phyloP scores from a whole-genome alignment of 495 filamentous ascomycete genomes.

The Penicillium canescens region DNA sequence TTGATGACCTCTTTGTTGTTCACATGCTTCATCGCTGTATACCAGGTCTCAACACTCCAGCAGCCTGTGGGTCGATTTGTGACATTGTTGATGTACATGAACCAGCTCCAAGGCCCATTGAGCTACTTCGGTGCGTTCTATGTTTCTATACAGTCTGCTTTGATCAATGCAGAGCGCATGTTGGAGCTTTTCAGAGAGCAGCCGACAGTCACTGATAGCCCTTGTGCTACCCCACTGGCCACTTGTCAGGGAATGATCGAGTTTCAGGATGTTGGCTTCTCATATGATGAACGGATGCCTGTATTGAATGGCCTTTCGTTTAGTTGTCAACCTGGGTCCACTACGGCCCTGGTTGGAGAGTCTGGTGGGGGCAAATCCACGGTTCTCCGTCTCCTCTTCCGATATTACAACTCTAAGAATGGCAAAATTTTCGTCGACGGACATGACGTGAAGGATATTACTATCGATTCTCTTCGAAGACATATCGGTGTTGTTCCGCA shows the following conservation, averaged over 20 bases:
- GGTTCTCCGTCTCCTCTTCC: constrained; percentile 80
- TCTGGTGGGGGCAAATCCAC: constrained; percentile 87
- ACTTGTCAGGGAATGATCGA: constrained; percentile 66
- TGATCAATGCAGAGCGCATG: constrained; percentile 86
- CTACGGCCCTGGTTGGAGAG: constrained; percentile 83
- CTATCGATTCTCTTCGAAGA: constrained; percentile 74
- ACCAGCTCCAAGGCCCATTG: constrained; percentile 74
- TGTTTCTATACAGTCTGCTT: constrained; percentile 76
- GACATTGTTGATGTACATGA: constrained; percentile 70
- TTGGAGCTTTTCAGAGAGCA: constrained; percentile 81
- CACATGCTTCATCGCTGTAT: constrained; percentile 71
- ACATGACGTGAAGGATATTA: constrained; percentile 69
- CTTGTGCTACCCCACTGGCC: constrained; percentile 44
- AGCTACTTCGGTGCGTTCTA: constrained; percentile 90
- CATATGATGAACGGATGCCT: constrained; percentile 72
- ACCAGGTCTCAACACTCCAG: constrained; percentile 67
- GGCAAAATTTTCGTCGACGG: constrained; percentile 77
- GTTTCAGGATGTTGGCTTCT: constrained; percentile 75
- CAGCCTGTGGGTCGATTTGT: constrained; percentile 69
- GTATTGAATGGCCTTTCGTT: constrained; percentile 71
- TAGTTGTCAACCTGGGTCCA: constrained; percentile 71
- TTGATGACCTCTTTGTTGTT: constrained; percentile 77
- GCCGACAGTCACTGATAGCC: constrained; percentile 70
- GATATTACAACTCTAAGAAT: constrained; percentile 72
- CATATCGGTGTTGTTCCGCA: constrained; percentile 86